These are phyloP conservation scores for Eucalyptus regnans DNA, from an alignment of 345 rosid genomes.

Conservation along the genomic window DNA sequence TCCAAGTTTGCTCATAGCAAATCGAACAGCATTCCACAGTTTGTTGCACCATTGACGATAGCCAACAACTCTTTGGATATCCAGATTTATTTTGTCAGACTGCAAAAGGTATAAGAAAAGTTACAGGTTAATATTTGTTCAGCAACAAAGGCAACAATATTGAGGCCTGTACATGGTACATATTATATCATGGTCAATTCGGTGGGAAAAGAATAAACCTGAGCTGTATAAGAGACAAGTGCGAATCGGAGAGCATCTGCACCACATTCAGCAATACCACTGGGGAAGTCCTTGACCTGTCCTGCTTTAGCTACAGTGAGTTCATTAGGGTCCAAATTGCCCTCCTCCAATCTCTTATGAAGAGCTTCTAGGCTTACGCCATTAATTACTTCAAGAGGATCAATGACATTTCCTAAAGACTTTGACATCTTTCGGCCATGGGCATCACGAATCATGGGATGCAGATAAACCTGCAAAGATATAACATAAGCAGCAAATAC, in stretches of 20 bases:
- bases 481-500: neutral
- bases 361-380: constrained; percentile 82
- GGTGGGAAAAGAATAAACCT: constrained; percentile 33
- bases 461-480: constrained; percentile 65
- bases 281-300: constrained; percentile 69
- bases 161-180: neutral
- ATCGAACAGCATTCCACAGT: constrained; percentile 94
- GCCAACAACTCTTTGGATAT: constrained; percentile 88
- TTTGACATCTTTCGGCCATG: constrained; percentile 99
- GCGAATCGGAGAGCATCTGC: constrained; percentile 98
- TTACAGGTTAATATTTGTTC: neutral
- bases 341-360: constrained; percentile 66
- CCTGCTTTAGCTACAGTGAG: constrained; percentile 63
- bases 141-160: neutral
- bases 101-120: constrained; percentile 9
- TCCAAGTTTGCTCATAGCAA: constrained; percentile 87
- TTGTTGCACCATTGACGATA: constrained; percentile 99
- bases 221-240: constrained; percentile 86
- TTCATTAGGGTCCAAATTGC: constrained; percentile 76
- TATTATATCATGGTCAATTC: neutral
- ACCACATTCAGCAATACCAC: constrained; percentile 95
- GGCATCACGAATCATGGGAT: constrained; percentile 97
- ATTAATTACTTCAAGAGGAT: constrained; percentile 88
- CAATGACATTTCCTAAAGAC: constrained; percentile 84
- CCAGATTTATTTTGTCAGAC: constrained; percentile 94